A percentile compares a stretch with the other conserved stretches of the same genome.
These are phyloP conservation scores for Tremella yokohamensis DNA, from an alignment of 768 basidiomycete genomes.

Conservation along the genomic window DNA sequence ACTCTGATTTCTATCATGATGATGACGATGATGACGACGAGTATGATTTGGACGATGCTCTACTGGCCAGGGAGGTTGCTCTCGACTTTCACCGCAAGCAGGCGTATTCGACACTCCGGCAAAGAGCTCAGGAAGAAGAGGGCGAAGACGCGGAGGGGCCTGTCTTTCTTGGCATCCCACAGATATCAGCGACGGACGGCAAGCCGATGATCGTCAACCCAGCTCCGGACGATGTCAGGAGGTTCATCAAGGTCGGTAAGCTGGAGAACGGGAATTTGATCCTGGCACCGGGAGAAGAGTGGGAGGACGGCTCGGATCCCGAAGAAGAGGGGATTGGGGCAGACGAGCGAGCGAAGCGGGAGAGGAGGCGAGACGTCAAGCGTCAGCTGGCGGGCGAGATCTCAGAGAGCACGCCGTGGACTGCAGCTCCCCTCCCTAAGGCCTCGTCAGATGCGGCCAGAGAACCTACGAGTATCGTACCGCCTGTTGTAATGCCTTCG, in stretches of 20 bases:
- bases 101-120: conserved; percentile 27
- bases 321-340: conserved; percentile 10
- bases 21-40: conserved; percentile 37
- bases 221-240: conserved; percentile 32
- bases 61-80: conserved; percentile 33
- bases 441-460: no score
- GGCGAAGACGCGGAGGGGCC: conserved; percentile 16
- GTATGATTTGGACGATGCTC: conserved; percentile 39
- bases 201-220: conserved; percentile 36
- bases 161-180: conserved; percentile 38
- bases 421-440: no score
- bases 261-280: conserved; percentile 45
- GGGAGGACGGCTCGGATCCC: conserved; percentile 16
- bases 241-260: conserved; percentile 34
- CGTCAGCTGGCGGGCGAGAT: conserved; percentile 10
- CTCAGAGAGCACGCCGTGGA: no score
- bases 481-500: no score
- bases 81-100: conserved; percentile 39
- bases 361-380: conserved; percentile 23
- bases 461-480: no score
- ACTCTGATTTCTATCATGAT: conserved; percentile 30
- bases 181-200: conserved; percentile 15
- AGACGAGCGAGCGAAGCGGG: conserved; percentile 12
- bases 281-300: conserved; percentile 36
- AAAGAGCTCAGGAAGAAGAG: conserved; percentile 44